These are phyloP conservation scores for Tricholoma terreum DNA, from an alignment of 768 basidiomycete species.

Conservation along the genomic window DNA sequence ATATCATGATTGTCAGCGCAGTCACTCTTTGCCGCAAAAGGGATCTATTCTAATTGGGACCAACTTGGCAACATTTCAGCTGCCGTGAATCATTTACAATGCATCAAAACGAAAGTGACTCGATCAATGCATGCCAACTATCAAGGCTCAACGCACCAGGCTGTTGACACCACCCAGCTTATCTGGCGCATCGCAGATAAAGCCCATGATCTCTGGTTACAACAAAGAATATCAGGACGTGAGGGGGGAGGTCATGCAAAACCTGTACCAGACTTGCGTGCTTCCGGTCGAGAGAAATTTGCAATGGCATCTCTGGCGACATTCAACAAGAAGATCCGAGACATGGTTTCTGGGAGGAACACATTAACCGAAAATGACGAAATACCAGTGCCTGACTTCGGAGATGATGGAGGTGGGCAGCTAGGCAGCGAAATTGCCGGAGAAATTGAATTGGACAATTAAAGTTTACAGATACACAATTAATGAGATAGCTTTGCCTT, in stretches of 20 bases:
- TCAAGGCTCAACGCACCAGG: conserved; percentile 23
- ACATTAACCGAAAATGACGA: conserved; percentile 11
- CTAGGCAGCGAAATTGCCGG: background rate
- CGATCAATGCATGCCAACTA: conserved; percentile 19
- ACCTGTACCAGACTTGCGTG: background rate
- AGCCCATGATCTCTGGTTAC: conserved; percentile 2
- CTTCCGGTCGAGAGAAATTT: background rate
- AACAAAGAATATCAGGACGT: background rate
- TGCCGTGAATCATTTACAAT: conserved; percentile 20
- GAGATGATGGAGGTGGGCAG: background rate
- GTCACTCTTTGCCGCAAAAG: conserved; percentile 28
- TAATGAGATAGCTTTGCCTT: too few species aligned
- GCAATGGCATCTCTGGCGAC: background rate
- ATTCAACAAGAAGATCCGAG: background rate
- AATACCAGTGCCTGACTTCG: background rate
- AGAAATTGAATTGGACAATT: background rate
- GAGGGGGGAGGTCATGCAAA: background rate
- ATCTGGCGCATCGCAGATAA: conserved; percentile 22
- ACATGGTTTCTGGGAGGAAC: background rate
- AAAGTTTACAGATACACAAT: background rate
- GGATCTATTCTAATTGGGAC: conserved; percentile 29
- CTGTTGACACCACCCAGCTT: conserved; percentile 12
- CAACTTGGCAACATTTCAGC: conserved; percentile 30
- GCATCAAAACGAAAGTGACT: conserved; percentile 26
- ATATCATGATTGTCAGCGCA: too few species aligned